Evolutionary conservation across 78 protist genomes (phyloP).

Genomic region (Parvularia atlantis): DNA sequence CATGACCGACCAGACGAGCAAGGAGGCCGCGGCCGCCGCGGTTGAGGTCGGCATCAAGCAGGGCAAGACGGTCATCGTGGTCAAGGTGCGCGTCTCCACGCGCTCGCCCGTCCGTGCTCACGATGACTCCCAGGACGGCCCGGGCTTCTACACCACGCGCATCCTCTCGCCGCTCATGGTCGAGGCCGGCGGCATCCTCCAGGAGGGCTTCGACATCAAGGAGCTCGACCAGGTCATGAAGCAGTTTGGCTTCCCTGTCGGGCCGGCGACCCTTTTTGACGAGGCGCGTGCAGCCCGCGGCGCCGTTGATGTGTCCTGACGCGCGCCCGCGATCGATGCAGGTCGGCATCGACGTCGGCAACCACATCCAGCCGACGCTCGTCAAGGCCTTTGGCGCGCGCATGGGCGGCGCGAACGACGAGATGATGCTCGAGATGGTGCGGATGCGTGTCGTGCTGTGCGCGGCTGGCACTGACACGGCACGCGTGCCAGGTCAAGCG

Average conservation of each 20-base stretch:
- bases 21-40: conserved; percentile 33
- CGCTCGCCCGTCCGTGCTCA: too few species aligned
- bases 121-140: too few species aligned
- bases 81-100: too few species aligned
- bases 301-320: too few species aligned
- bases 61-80: conserved; percentile 71
- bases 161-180: conserved; percentile 45
- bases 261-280: conserved; percentile 59
- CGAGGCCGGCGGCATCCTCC: conserved; percentile 39
- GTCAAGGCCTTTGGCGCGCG: conserved; percentile 6
- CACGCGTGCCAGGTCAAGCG: too few species aligned
- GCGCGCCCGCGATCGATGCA: too few species aligned
- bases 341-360: conserved; percentile 72
- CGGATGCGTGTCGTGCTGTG: too few species aligned
- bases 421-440: conserved; percentile 13
- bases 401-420: conserved; percentile 17
- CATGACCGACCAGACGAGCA: conserved; percentile 28
- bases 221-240: conserved; percentile 34
- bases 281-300: too few species aligned
- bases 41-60: conserved; percentile 46
- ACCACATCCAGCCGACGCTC: conserved; percentile 27
- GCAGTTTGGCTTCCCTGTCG: conserved; percentile 71
- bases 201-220: conserved; percentile 12
- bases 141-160: conserved; percentile 71
- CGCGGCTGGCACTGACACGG: too few species aligned